Conservation (phyloP, 768 basidiomycete genomes). For the Leucogyrophana mollusca region DNA sequence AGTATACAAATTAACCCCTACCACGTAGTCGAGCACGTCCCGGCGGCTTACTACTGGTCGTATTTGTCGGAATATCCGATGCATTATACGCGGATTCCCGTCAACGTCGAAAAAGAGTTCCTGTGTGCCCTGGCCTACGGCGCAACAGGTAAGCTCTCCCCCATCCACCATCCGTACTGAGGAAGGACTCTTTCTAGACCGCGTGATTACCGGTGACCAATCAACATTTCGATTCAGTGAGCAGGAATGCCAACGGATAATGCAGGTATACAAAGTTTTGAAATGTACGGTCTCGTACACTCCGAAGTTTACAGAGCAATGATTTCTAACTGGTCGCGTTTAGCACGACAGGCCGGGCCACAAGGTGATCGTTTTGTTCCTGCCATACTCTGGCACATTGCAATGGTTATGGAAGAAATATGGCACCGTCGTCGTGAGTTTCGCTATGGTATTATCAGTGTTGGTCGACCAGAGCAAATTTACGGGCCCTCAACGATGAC, state of each 20-base stretch:
- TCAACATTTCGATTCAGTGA: conserved; percentile 20
- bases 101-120: too few relatives aligned
- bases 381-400: conserved; percentile 18
- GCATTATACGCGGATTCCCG: too few relatives aligned
- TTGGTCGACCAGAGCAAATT: background rate
- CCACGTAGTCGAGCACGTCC: too few relatives aligned
- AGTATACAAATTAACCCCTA: too few relatives aligned
- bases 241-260: conserved; percentile 9
- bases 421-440: conserved; percentile 5
- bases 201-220: background rate
- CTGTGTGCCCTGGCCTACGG: too few relatives aligned
- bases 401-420: conserved; percentile 12
- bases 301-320: background rate
- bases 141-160: background rate
- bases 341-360: background rate
- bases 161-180: background rate
- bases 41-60: too few relatives aligned
- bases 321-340: background rate
- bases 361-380: conserved; percentile 9
- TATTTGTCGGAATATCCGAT: too few relatives aligned
- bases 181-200: background rate
- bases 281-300: too few relatives aligned
- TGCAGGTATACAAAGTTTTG: conserved; percentile 17
- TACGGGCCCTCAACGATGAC: conserved; percentile 3
- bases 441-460: conserved; percentile 3